Evolutionary conservation across 805 yeast genomes (phyloP).

Genomic region (Ogataea degrootiae): DNA sequence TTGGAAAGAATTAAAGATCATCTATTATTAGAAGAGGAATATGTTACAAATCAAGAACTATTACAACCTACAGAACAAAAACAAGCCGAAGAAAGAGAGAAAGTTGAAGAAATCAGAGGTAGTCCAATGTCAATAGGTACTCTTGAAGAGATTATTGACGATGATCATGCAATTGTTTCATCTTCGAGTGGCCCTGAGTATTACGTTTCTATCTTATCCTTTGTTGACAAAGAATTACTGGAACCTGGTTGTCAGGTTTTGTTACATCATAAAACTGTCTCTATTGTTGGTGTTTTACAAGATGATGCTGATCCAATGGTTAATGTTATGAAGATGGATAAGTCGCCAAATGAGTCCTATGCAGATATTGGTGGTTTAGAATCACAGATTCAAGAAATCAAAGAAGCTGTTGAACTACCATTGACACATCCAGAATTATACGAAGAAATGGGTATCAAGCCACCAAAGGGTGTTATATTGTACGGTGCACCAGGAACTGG

Average conservation of each 20-base stretch:
- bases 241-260: constrained; percentile 97
- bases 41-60: constrained; percentile 89
- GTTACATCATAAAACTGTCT: constrained; percentile 91
- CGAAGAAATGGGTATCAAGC: constrained; percentile 98
- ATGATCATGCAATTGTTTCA: constrained; percentile 97
- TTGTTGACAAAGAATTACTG: constrained; percentile 91
- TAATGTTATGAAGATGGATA: constrained; percentile 94
- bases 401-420: constrained; percentile 94
- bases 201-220: constrained; percentile 91
- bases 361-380: constrained; percentile 98
- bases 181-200: constrained; percentile 96
- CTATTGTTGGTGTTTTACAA: constrained; percentile 95
- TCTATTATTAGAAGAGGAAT: constrained; percentile 89
- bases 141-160: constrained; percentile 94
- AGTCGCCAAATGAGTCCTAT: constrained; percentile 94
- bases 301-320: constrained; percentile 99
- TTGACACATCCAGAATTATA: constrained; percentile 94
- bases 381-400: constrained; percentile 93
- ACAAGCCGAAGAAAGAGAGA: constrained; percentile 93
- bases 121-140: constrained; percentile 96
- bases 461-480: constrained; percentile 95
- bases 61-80: constrained; percentile 95
- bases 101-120: constrained; percentile 93
- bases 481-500: constrained; percentile 99
- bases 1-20: constrained; percentile 97